phyloP scores from a whole-genome alignment of 169 alveolate genomes.

The Ichthyophthirius multifiliis region DNA sequence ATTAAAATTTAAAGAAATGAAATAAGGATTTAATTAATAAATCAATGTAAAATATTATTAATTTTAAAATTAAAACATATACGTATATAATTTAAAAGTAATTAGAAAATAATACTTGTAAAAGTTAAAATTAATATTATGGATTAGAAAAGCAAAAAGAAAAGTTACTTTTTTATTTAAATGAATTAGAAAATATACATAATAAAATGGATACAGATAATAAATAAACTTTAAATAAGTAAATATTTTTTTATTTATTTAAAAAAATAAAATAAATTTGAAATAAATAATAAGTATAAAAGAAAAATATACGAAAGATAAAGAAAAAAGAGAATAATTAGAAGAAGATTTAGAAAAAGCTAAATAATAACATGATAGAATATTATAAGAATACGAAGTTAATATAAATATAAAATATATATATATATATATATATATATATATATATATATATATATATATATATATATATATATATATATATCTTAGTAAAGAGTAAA shows the following conservation, averaged over 20 bases:
- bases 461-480: background rate
- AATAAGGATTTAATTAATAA: background rate
- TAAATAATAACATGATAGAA: background rate
- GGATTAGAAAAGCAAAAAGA: background rate
- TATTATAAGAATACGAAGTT: background rate
- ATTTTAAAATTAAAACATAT: background rate
- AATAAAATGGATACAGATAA: background rate
- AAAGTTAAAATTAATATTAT: background rate
- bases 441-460: background rate
- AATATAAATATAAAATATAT: background rate
- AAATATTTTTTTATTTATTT: background rate
- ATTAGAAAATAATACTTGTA: background rate
- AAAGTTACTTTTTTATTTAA: background rate
- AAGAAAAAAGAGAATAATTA: slow-evolving; percentile 4
- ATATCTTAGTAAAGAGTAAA: background rate
- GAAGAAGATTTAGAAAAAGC: background rate
- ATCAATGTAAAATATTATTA: background rate
- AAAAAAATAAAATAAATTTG: background rate
- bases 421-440: background rate
- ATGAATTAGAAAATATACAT: background rate
- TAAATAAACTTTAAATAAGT: background rate
- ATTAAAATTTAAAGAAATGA: slow-evolving; percentile 1
- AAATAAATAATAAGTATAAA: background rate
- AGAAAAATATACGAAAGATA: background rate
- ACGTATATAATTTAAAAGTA: background rate